These are phyloP conservation scores for Cyberlindnera euphorbiae DNA, from an alignment of 805 yeast genomes.

Conservation along the genomic window DNA sequence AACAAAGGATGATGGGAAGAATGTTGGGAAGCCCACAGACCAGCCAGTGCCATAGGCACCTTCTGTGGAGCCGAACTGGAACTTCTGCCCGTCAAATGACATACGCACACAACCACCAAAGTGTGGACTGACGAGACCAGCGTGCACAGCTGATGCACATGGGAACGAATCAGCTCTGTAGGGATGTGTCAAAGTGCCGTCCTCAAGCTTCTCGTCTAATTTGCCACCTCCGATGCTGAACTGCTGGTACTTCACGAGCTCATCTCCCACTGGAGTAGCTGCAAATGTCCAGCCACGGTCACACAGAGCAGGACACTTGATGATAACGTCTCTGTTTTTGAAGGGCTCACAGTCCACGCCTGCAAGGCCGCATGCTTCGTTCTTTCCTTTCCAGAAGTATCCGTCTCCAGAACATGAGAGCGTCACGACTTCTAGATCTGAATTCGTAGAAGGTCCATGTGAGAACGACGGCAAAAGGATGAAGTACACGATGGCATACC, in stretches of 20 bases:
- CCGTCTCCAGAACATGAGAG: conserved; percentile 44
- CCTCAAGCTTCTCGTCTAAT: conserved; percentile 16
- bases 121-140: conserved; percentile 69
- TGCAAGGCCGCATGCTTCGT: conserved; percentile 68
- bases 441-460: conserved; percentile 8
- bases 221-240: conserved; percentile 78
- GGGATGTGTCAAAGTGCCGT: conserved; percentile 42
- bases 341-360: conserved; percentile 55
- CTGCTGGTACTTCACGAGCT: conserved; percentile 62
- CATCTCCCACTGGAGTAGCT: conserved; percentile 66
- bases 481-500: conserved; percentile 13
- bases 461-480: conserved; percentile 9
- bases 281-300: conserved; percentile 74
- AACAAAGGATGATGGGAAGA: conserved; percentile 69
- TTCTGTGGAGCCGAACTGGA: conserved; percentile 39
- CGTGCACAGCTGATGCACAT: conserved; percentile 87
- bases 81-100: conserved; percentile 49
- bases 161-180: conserved; percentile 87
- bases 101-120: conserved; percentile 77
- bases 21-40: conserved; percentile 54
- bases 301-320: conserved; percentile 88
- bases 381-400: conserved; percentile 70
- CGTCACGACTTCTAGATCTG: conserved; percentile 22
- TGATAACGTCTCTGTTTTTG: conserved; percentile 39
- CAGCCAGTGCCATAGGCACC: conserved; percentile 52